phyloP scores from a whole-genome alignment of 495 filamentous ascomycete species.

The Penicillium parvum region DNA sequence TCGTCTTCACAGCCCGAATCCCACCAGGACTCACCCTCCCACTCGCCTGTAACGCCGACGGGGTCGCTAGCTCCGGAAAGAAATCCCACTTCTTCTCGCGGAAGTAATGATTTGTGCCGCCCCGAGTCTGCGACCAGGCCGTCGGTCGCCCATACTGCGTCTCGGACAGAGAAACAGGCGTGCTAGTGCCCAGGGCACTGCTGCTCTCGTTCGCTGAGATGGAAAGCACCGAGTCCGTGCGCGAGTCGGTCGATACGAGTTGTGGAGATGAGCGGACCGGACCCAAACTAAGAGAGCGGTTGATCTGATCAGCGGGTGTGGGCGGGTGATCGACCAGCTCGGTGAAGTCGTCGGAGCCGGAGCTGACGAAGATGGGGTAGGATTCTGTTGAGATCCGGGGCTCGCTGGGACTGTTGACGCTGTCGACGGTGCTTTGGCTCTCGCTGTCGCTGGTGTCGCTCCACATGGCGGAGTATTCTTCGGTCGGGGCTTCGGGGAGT shows the following conservation, averaged over 20 bases:
- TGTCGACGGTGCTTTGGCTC: constrained; percentile 25
- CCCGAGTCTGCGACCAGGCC: constrained; percentile 20
- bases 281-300: constrained; percentile 5
- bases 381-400: constrained; percentile 29
- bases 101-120: constrained; percentile 42
- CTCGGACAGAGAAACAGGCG: no score
- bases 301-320: constrained; percentile 15
- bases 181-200: no score
- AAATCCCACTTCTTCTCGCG: constrained; percentile 49
- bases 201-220: background rate
- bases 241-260: constrained; percentile 5
- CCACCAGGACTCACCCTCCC: constrained; percentile 10
- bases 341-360: constrained; percentile 31
- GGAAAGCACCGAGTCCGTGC: constrained; percentile 12
- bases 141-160: constrained; percentile 25
- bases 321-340: constrained; percentile 23
- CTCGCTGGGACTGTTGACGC: constrained; percentile 23
- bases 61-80: constrained; percentile 42
- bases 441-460: constrained; percentile 36
- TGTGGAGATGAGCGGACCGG: constrained; percentile 10
- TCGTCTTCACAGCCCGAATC: constrained; percentile 4
- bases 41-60: constrained; percentile 19
- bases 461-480: constrained; percentile 23
- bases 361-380: constrained; percentile 39
- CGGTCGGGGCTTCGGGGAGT: constrained; percentile 19